Conservation (phyloP, 2,329 filamentous ascomycete species). For the Trichoderma atroviride region DNA sequence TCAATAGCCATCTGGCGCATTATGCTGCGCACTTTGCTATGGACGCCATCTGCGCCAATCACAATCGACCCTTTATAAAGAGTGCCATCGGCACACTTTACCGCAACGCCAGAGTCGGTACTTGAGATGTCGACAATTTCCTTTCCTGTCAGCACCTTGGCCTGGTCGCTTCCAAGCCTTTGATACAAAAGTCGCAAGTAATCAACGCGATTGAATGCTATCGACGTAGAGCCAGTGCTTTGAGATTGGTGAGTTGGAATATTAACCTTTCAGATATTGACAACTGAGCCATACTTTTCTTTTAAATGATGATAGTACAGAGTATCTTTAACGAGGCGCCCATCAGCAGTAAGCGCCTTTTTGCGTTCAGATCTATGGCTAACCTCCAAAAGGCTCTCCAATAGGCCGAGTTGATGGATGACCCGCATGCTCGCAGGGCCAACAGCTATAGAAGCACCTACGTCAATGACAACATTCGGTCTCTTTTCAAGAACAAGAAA, state of each 20-base stretch:
- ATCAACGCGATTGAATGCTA: slow-evolving; percentile 38
- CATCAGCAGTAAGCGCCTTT: not conserved
- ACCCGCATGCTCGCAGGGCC: slow-evolving; percentile 35
- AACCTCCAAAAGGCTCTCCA: slow-evolving; percentile 1
- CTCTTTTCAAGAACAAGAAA: slow-evolving; percentile 45
- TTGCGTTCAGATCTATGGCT: not conserved
- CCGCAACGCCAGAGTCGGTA: slow-evolving; percentile 32
- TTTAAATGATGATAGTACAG: not conserved
- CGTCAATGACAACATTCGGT: slow-evolving; percentile 34
- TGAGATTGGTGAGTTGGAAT: not conserved
- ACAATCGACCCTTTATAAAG: slow-evolving; percentile 41
- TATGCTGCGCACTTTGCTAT: slow-evolving; percentile 40
- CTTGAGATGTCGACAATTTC: slow-evolving; percentile 32
- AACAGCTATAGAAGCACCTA: slow-evolving; percentile 39
- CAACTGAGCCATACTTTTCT: not conserved
- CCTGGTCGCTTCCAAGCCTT: slow-evolving; percentile 33
- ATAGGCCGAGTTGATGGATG: slow-evolving; percentile 40
- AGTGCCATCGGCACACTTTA: slow-evolving; percentile 40
- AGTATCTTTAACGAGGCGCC: not conserved
- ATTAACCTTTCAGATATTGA: not conserved
- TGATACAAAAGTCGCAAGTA: slow-evolving; percentile 37
- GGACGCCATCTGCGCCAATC: slow-evolving; percentile 46
- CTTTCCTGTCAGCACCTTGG: slow-evolving; percentile 35
- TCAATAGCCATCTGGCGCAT: slow-evolving; percentile 37
- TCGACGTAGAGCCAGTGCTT: slow-evolving; percentile 30